Evolutionary conservation across 1,139 yeast species (phyloP).

Genomic region (Taphrina betulina): DNA sequence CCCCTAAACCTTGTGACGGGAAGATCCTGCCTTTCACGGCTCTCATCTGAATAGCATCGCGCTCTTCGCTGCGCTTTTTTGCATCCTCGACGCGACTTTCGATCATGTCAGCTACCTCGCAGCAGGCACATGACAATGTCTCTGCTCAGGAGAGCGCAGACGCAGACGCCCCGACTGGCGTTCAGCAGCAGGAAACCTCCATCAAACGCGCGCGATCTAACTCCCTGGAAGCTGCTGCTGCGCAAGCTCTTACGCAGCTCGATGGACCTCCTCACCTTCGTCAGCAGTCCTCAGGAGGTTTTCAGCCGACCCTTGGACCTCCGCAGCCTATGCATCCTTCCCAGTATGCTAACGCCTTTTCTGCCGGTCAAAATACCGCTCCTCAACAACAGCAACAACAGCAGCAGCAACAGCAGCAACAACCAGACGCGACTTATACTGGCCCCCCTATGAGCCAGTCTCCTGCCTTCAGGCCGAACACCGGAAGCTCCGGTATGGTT

Average conservation of each 20-base stretch:
- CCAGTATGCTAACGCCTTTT: slow-evolving; percentile 19
- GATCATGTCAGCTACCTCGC: too few relatives aligned
- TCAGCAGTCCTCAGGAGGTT: slow-evolving; percentile 13
- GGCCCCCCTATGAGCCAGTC: slow-evolving; percentile 12
- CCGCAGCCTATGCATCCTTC: slow-evolving; percentile 28
- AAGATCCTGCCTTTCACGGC: too few relatives aligned
- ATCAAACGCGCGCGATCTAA: slow-evolving; percentile 14
- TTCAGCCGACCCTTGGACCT: slow-evolving; percentile 20
- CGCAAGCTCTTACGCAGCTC: slow-evolving; percentile 21
- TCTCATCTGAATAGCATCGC: too few relatives aligned
- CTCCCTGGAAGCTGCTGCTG: slow-evolving; percentile 22
- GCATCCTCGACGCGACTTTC: too few relatives aligned
- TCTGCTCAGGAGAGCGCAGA: too few relatives aligned
- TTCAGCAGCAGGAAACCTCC: too few relatives aligned
- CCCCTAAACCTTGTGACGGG: too few relatives aligned
- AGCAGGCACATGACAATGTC: too few relatives aligned
- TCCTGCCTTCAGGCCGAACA: slow-evolving; percentile 11
- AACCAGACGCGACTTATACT: not conserved
- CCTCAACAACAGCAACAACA: slow-evolving; percentile 7
- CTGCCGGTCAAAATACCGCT: slow-evolving; percentile 11
- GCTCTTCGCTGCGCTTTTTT: too few relatives aligned
- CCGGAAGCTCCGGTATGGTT: slow-evolving; percentile 1
- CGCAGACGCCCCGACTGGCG: too few relatives aligned
- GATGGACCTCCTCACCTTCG: slow-evolving; percentile 19
- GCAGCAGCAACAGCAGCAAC: not conserved